A percentile compares a stretch with the other conserved stretches of the same genome.
Conservation (phyloP, 2,329 filamentous ascomycete species). For the Bipolaris oryzae region DNA sequence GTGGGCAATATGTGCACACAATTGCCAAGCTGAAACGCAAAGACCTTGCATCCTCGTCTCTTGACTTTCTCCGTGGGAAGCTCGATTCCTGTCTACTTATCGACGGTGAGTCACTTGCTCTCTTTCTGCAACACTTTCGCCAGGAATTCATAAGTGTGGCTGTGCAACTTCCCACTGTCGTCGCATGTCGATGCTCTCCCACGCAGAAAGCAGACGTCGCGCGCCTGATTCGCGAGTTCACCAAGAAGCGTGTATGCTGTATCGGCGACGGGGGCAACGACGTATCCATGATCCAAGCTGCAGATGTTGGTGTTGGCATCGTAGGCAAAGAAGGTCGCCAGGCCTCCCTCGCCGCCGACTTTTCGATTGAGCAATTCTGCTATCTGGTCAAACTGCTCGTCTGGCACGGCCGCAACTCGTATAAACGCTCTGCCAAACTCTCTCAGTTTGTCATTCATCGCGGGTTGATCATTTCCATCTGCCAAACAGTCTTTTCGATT, state of each 20-base stretch:
- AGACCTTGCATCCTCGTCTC: conserved; percentile 82
- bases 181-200: conserved; percentile 94
- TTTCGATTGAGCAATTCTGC: conserved; percentile 93
- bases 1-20: conserved; percentile 95
- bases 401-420: conserved; percentile 97
- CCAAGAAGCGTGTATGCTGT: conserved; percentile 93
- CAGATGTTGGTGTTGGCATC: conserved; percentile 96
- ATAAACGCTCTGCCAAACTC: conserved; percentile 93
- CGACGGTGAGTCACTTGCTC: conserved; percentile 85
- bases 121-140: conserved; percentile 83
- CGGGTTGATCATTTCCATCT: conserved; percentile 91
- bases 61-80: conserved; percentile 88
- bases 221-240: conserved; percentile 84
- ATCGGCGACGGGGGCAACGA: conserved; percentile 99
- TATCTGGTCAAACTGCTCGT: conserved; percentile 96
- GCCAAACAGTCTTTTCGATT: conserved; percentile 97
- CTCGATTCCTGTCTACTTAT: conserved; percentile 87
- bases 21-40: conserved; percentile 84
- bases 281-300: conserved; percentile 98
- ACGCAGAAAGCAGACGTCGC: conserved; percentile 97
- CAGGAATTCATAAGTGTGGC: conserved; percentile 87
- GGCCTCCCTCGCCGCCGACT: conserved; percentile 92
- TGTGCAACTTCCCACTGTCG: conserved; percentile 85
- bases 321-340: conserved; percentile 97
- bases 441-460: conserved; percentile 98